Conservation (phyloP, 345 rosid species). For the Dipteronia sinensis region DNA sequence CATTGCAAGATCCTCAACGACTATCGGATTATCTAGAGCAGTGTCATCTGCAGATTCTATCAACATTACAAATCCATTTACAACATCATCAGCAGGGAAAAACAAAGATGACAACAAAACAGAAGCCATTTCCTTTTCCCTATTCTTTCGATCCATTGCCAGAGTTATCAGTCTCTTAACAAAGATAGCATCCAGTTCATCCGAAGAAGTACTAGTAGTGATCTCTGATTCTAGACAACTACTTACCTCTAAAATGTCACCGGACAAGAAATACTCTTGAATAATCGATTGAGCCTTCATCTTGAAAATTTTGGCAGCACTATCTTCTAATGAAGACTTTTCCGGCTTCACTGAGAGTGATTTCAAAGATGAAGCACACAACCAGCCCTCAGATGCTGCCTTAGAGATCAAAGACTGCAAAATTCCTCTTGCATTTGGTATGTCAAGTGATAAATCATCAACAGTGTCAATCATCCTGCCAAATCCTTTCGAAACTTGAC, state of each 20-base stretch:
- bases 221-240: slow-evolving; percentile 65
- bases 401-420: slow-evolving; percentile 70
- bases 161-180: slow-evolving; percentile 71
- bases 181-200: slow-evolving; percentile 69
- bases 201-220: slow-evolving; percentile 27
- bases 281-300: slow-evolving; percentile 66
- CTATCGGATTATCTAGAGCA: slow-evolving; percentile 74
- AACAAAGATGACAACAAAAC: slow-evolving; percentile 68
- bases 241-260: slow-evolving; percentile 64
- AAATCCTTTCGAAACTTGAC: slow-evolving; percentile 81
- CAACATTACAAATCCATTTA: slow-evolving; percentile 64
- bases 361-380: slow-evolving; percentile 75
- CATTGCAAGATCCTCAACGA: slow-evolving; percentile 86
- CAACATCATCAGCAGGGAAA: slow-evolving; percentile 70
- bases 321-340: slow-evolving; percentile 43
- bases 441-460: slow-evolving; percentile 80
- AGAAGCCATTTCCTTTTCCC: slow-evolving; percentile 95
- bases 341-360: slow-evolving; percentile 42
- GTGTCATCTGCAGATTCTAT: slow-evolving; percentile 86
- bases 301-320: slow-evolving; percentile 48
- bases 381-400: slow-evolving; percentile 88
- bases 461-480: slow-evolving; percentile 64
- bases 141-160: slow-evolving; percentile 83
- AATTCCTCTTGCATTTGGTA: slow-evolving; percentile 59
- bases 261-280: slow-evolving; percentile 71